Conservation (phyloP, 345 rosid genomes). For the Clarkia xantiana region DNA sequence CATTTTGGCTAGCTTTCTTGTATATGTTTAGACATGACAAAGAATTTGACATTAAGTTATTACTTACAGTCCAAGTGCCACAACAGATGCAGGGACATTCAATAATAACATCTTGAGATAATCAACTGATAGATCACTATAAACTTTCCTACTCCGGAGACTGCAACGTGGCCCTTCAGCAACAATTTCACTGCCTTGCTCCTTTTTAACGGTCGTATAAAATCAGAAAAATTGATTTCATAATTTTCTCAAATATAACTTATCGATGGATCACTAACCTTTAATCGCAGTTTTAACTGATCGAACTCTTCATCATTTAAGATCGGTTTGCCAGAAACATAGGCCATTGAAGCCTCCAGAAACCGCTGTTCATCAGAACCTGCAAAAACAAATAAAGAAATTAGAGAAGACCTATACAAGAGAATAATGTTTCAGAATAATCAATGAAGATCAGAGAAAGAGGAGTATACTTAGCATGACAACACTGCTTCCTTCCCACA, state of each 20-base stretch:
- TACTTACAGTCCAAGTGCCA: conserved; percentile 66
- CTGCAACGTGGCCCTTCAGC: background rate
- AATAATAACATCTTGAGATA: conserved; percentile 77
- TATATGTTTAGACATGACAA: background rate
- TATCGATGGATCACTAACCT: conserved; percentile 28
- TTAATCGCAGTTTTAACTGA: conserved; percentile 42
- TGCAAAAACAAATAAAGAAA: conserved; percentile 5
- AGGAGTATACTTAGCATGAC: conserved; percentile 75
- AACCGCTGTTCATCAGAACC: conserved; percentile 90
- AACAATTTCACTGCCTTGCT: no score
- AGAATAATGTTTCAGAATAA: no score
- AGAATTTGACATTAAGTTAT: no score
- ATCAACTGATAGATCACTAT: conserved; percentile 84
- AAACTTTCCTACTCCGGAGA: conserved; percentile 35
- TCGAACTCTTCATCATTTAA: conserved; percentile 64
- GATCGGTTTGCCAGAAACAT: conserved; percentile 69
- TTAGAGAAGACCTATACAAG: no score
- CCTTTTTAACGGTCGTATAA: no score
- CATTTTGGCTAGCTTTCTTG: no score
- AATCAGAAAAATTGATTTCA: no score
- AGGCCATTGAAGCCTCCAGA: conserved; percentile 92
- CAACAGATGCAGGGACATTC: conserved; percentile 79
- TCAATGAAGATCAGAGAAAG: background rate
- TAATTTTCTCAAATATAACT: background rate
- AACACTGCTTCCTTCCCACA: conserved; percentile 99